Evolutionary conservation across 257 asterid genomes (phyloP).

Genomic region (Petunia axillaris): DNA sequence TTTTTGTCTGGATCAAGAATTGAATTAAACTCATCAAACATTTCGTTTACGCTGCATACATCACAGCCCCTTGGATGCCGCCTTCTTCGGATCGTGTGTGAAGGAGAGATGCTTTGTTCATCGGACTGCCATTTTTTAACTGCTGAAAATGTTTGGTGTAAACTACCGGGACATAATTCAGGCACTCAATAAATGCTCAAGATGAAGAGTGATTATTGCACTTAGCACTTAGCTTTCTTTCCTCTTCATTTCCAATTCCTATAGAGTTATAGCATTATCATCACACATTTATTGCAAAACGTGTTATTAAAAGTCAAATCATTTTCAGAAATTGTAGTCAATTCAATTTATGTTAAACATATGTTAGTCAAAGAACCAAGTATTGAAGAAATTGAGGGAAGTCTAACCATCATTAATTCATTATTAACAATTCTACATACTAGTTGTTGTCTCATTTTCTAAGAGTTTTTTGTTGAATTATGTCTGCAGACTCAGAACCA

Average conservation of each 20-base stretch:
- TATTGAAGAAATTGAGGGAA: slow-evolving; percentile 13
- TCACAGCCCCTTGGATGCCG: no score
- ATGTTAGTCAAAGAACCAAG: slow-evolving; percentile 27
- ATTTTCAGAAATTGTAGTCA: background rate
- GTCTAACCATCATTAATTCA: slow-evolving; percentile 22
- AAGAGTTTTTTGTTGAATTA: no score
- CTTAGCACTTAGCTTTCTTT: background rate
- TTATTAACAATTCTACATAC: slow-evolving; percentile 42
- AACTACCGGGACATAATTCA: background rate
- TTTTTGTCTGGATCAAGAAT: background rate
- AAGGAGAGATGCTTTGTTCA: no score
- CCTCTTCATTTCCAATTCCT: slow-evolving; percentile 10
- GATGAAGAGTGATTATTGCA: background rate
- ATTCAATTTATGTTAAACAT: slow-evolving; percentile 39
- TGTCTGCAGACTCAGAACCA: no score
- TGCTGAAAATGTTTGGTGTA: background rate
- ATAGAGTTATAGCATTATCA: background rate
- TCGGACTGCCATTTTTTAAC: no score
- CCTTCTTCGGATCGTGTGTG: no score
- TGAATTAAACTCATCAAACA: background rate
- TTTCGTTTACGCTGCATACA: background rate
- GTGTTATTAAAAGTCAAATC: slow-evolving; percentile 13
- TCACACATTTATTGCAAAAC: slow-evolving; percentile 11
- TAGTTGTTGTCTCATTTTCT: slow-evolving; percentile 35
- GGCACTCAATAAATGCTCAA: background rate